Evolutionary conservation across 75 land plant genomes (phyloP), one percentile per base, ranked within the genome.

Genomic region (Gnetum montanum): DNA sequence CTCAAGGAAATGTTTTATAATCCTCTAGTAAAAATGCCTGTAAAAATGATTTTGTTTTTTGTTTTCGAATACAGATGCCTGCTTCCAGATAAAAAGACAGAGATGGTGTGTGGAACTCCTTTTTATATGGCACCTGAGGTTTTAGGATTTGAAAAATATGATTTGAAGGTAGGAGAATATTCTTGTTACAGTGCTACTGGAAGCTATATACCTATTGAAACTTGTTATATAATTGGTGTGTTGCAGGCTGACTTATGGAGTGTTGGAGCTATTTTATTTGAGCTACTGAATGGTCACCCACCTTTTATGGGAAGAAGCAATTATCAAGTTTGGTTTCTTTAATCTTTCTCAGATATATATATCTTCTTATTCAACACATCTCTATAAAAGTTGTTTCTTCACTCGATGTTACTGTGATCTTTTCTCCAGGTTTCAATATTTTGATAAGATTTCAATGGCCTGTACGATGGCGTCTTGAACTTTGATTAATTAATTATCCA

Each of bases 81-180:
- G 26, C 8, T 25, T 66, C 74, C 82, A 47, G 77, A 70, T 35
- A 57, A 60, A 0, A 43, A 51, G 48, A 66, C 66, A 13, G 77
- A 73, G 30, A 67, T 59, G 8, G 79, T 77, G 18, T 82, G 85
- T 70, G 80, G 81, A 15, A 64, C 85, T 2, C 79, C 85, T 16
- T 61, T 77, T 43, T 82, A 82, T 60, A 82, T 82, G 85, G 85
- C 85, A 40, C 85, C 85, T 3, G 85, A 82, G 64, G 72, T 77
- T 29, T 58, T 82, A 43, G 74, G 61, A 48, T 82, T 76, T 46
- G 74, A 82, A 34, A 77, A 71, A 43, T 82, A 82, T 45, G 66
- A 82, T 65, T 69, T 47, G 20, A 82, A 77, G 74, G 85, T 77
- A 53, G 49, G 22, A 8, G 8, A 4, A 31, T 4, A 8, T 4